Evolutionary conservation across 2,329 filamentous ascomycete species (phyloP).

Genomic region (Emericellopsis atlantica): DNA sequence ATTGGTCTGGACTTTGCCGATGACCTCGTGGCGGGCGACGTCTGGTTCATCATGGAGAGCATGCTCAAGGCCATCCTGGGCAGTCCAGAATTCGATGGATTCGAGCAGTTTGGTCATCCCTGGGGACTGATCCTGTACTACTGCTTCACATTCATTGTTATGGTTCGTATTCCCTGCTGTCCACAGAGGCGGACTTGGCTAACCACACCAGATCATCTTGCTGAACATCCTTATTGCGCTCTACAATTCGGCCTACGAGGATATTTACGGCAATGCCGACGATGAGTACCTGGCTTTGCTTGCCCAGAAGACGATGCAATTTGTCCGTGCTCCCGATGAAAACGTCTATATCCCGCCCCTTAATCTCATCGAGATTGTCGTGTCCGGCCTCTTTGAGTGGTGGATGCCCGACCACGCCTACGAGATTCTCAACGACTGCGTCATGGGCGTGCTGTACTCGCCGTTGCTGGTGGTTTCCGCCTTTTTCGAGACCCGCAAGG

Average conservation of each 20-base stretch:
- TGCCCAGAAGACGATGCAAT: constrained; percentile 89
- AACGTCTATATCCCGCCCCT: constrained; percentile 97
- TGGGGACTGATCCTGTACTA: constrained; percentile 96
- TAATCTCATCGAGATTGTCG: constrained; percentile 81
- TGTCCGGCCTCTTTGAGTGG: constrained; percentile 79
- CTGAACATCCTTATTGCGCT: constrained; percentile 95
- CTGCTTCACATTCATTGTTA: constrained; percentile 93
- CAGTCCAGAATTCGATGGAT: constrained; percentile 77
- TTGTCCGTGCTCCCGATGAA: constrained; percentile 90
- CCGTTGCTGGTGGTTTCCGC: constrained; percentile 74
- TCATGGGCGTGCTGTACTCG: constrained; percentile 79
- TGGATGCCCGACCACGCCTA: constrained; percentile 72
- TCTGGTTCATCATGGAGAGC: constrained; percentile 60
- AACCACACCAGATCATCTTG: constrained; percentile 43
- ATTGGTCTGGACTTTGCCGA: constrained; percentile 81
- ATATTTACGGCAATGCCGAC: constrained; percentile 84
- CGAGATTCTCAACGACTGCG: constrained; percentile 70
- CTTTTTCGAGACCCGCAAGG: constrained; percentile 53
- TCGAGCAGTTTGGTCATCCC: constrained; percentile 81
- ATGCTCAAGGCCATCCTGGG: constrained; percentile 90
- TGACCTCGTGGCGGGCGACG: constrained; percentile 54
- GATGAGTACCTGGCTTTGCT: constrained; percentile 95
- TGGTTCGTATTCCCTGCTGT: constrained; percentile 41
- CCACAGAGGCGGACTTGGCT: background rate
- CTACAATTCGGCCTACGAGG: constrained; percentile 92